Conservation (phyloP, 306 rosid genomes). For the Glycine latifolia region DNA sequence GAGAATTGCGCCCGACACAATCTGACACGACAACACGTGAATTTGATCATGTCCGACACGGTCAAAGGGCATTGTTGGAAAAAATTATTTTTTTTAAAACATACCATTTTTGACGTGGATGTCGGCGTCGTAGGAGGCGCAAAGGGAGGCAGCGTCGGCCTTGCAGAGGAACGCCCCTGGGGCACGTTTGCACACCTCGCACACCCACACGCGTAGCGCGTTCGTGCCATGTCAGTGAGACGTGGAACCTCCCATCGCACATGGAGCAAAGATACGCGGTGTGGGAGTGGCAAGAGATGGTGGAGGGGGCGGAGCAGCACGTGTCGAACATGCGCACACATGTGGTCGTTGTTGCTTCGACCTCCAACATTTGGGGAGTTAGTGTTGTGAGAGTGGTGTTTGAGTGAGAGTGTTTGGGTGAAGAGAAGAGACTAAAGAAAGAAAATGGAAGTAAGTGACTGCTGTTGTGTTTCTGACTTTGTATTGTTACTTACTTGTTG, state of each 20-base stretch:
- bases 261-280: slow-evolving; percentile 62
- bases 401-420: too few relatives aligned
- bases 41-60: too few relatives aligned
- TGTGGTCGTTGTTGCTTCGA: neutral
- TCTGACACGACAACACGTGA: too few relatives aligned
- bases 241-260: slow-evolving; percentile 73
- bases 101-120: too few relatives aligned
- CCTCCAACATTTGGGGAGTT: slow-evolving; percentile 58
- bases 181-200: slow-evolving; percentile 87
- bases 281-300: slow-evolving; percentile 74
- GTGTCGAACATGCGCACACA: slow-evolving; percentile 77
- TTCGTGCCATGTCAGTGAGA: slow-evolving; percentile 69
- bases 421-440: neutral
- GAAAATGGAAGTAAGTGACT: too few relatives aligned
- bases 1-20: too few relatives aligned
- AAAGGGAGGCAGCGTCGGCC: slow-evolving; percentile 91
- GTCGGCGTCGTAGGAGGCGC: slow-evolving; percentile 76
- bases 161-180: slow-evolving; percentile 88
- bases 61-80: too few relatives aligned
- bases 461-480: neutral
- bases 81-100: too few relatives aligned
- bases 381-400: too few relatives aligned
- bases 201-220: slow-evolving; percentile 88
- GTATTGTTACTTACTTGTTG: neutral
- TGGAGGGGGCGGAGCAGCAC: slow-evolving; percentile 65